Evolutionary conservation across 352 stramenopile species (phyloP).

Genomic region (Phytopythium ostracodes): DNA sequence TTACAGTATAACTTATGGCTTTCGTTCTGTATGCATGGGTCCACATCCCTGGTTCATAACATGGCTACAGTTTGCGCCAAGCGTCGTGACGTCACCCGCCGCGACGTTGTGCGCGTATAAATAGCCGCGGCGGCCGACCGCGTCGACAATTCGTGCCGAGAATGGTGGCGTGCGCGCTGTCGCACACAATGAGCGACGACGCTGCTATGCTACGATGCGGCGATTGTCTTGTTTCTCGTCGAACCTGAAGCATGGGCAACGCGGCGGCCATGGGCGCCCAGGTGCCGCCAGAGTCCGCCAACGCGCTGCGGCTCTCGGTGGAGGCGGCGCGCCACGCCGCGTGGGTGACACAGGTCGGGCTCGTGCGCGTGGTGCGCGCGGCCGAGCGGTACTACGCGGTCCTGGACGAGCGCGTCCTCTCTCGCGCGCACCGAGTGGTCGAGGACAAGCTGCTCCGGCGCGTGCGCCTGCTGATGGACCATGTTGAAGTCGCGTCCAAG

Average conservation of each 20-base stretch:
- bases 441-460: conserved; percentile 46
- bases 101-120: not conserved
- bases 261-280: conserved; percentile 28
- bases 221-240: not conserved
- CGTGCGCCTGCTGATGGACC: conserved; percentile 33
- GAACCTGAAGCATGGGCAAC: conserved; percentile 32
- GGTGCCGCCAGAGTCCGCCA: conserved; percentile 20
- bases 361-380: conserved; percentile 28
- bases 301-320: conserved; percentile 18
- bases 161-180: conserved; percentile 1
- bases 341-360: conserved; percentile 26
- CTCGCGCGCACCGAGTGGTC: conserved; percentile 37
- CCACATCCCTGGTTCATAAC: not conserved
- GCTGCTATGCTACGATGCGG: not conserved
- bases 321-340: conserved; percentile 23
- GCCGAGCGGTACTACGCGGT: conserved; percentile 41
- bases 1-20: too few relatives aligned
- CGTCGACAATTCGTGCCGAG: not conserved
- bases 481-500: conserved; percentile 57
- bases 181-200: not conserved
- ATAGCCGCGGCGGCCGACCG: not conserved
- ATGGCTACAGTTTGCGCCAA: conserved; percentile 2
- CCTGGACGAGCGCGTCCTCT: conserved; percentile 53
- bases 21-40: too few relatives aligned
- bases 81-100: conserved; percentile 5